phyloP scores from a whole-genome alignment of 164 flowering plant genomes.

The Aristolochia californica region DNA sequence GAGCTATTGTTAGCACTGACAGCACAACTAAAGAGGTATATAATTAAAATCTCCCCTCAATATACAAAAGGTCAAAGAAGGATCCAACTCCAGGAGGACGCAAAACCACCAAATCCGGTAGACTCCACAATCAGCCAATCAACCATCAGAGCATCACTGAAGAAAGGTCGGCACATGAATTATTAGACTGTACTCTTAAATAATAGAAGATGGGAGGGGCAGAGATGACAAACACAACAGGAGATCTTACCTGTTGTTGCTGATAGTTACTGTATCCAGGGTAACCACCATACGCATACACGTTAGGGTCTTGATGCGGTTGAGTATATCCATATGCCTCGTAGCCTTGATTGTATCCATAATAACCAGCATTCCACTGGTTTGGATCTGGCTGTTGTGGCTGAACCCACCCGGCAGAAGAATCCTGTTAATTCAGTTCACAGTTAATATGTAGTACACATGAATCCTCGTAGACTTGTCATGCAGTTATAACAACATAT shows the following conservation, averaged over 20 bases:
- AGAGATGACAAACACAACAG: neutral
- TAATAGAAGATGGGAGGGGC: neutral
- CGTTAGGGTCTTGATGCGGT: slow-evolving; percentile 62
- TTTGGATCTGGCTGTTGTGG: slow-evolving; percentile 52
- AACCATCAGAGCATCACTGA: no score
- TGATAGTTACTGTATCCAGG: slow-evolving; percentile 53
- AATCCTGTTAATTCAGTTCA: slow-evolving; percentile 5
- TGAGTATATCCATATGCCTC: slow-evolving; percentile 62
- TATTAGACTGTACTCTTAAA: neutral
- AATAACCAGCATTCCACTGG: slow-evolving; percentile 48
- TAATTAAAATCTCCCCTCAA: no score
- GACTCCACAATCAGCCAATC: no score
- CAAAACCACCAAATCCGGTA: no score
- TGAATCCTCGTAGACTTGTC: neutral
- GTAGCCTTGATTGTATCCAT: slow-evolving; percentile 53
- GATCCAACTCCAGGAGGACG: no score
- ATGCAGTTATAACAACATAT: neutral
- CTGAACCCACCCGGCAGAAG: slow-evolving; percentile 22
- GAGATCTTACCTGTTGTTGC: slow-evolving; percentile 37
- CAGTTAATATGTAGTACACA: neutral
- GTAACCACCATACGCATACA: slow-evolving; percentile 50
- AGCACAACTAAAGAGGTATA: no score
- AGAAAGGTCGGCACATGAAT: no score
- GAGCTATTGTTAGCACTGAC: no score
- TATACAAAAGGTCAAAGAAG: no score